phyloP scores from a whole-genome alignment of 1,284 basidiomycete species.

The Sparassis latifolia region DNA sequence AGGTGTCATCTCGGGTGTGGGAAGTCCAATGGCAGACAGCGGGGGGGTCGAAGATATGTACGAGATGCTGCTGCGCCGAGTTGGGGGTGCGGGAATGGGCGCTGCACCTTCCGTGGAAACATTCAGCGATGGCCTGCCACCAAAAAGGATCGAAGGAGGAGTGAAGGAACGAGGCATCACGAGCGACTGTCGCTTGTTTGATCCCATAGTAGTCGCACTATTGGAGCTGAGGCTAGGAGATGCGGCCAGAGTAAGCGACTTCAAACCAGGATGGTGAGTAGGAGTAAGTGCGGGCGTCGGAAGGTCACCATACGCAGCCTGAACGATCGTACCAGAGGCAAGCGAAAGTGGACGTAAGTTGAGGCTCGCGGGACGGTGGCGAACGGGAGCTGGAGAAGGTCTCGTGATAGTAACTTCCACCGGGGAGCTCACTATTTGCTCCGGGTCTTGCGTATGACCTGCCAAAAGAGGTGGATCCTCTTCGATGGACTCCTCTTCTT shows the following conservation, averaged over 20 bases:
- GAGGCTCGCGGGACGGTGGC: slow-evolving; percentile 57
- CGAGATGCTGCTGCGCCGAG: slow-evolving; percentile 58
- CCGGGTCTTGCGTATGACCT: slow-evolving; percentile 13
- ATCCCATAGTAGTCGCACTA: slow-evolving; percentile 10
- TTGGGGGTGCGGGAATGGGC: slow-evolving; percentile 9
- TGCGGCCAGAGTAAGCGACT: slow-evolving; percentile 42
- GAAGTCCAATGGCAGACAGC: slow-evolving; percentile 40
- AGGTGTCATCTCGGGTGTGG: slow-evolving; percentile 70
- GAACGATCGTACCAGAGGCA: slow-evolving; percentile 40
- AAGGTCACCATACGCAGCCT: slow-evolving; percentile 31
- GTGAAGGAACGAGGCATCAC: slow-evolving; percentile 19
- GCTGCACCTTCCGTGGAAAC: slow-evolving; percentile 17
- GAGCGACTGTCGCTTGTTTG: slow-evolving; percentile 24
- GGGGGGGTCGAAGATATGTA: slow-evolving; percentile 49
- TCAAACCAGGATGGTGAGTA: slow-evolving; percentile 35
- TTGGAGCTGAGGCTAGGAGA: slow-evolving; percentile 25
- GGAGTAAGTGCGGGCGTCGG: slow-evolving; percentile 53
- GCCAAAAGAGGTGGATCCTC: slow-evolving; percentile 20
- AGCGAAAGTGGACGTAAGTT: slow-evolving; percentile 68
- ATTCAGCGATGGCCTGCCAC: slow-evolving; percentile 24
- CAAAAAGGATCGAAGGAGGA: slow-evolving; percentile 13
- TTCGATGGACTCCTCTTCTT: slow-evolving; percentile 51
- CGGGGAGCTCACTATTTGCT: slow-evolving; percentile 5
- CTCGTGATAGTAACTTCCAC: slow-evolving; percentile 18
- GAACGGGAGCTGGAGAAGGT: slow-evolving; percentile 32